phyloP scores from a whole-genome alignment of 106 monocot genomes.

The Posidonia australis region DNA sequence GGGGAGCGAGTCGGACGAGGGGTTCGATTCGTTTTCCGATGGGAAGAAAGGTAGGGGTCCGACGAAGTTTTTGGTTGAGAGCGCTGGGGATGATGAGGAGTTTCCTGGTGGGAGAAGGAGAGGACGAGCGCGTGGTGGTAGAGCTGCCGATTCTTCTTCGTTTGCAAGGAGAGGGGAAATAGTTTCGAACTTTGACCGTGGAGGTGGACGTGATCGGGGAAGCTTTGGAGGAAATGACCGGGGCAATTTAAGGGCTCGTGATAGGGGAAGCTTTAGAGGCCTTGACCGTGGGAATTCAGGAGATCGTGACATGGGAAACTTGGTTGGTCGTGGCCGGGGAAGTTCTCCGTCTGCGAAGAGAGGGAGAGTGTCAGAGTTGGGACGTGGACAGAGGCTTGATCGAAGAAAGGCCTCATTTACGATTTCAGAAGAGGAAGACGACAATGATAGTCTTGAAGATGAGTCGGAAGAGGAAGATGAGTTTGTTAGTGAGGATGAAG shows the following conservation, averaged over 20 bases:
- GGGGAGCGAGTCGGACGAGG: neutral
- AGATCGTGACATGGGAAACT: neutral
- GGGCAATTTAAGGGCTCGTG: neutral
- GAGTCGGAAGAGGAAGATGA: neutral
- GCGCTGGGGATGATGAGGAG: constrained; percentile 26
- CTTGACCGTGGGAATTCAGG: neutral
- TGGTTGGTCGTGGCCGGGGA: too few species aligned
- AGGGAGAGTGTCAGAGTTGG: neutral
- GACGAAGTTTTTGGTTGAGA: neutral
- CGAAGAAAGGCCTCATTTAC: neutral
- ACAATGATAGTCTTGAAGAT: constrained; percentile 1
- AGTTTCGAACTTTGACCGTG: constrained; percentile 6
- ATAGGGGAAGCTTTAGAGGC: too few species aligned
- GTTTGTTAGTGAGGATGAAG: neutral
- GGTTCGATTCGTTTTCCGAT: neutral
- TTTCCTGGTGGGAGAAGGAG: constrained; percentile 6
- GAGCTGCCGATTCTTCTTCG: constrained; percentile 12
- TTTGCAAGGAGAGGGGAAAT: constrained; percentile 25
- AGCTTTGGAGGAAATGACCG: neutral
- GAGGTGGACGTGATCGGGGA: neutral
- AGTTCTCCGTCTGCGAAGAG: neutral
- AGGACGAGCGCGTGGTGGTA: constrained; percentile 2
- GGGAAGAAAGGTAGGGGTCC: constrained; percentile 1
- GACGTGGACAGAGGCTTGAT: neutral
- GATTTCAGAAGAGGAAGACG: constrained; percentile 28